phyloP scores from a whole-genome alignment of 495 filamentous ascomycete species.

The Penicillium argentinense region DNA sequence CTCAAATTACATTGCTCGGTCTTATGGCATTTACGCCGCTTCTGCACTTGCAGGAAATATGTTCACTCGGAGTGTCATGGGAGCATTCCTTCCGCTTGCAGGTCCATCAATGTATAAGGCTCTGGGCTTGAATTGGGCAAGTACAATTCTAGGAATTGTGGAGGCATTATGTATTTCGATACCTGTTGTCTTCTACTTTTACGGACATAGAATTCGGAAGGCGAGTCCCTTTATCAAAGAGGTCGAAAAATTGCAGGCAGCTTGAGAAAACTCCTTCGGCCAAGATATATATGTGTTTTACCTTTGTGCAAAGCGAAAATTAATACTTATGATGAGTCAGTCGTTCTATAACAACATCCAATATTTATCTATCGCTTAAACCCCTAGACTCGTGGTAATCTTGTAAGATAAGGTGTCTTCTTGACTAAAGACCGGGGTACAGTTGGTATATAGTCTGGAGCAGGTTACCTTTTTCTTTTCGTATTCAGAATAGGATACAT shows the following conservation, averaged over 20 bases:
- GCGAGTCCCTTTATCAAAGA: constrained; percentile 60
- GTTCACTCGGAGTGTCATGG: constrained; percentile 64
- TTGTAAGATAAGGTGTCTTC: no score
- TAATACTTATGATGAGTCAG: no score
- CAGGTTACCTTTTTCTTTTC: no score
- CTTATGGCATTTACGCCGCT: constrained; percentile 77
- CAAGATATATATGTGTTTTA: neutral
- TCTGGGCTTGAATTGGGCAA: constrained; percentile 75
- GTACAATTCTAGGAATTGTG: constrained; percentile 68
- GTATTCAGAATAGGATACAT: no score
- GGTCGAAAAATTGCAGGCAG: neutral
- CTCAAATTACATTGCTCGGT: constrained; percentile 71
- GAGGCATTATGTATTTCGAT: constrained; percentile 73
- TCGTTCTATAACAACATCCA: no score
- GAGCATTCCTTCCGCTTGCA: constrained; percentile 71
- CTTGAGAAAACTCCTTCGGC: neutral
- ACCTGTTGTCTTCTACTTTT: constrained; percentile 74
- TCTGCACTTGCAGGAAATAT: constrained; percentile 76
- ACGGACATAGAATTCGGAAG: constrained; percentile 66
- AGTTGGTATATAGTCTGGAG: no score
- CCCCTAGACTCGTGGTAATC: no score
- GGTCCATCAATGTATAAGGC: constrained; percentile 67
- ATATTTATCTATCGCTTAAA: no score
- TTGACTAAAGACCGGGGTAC: no score
- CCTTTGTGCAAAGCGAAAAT: no score